A percentile compares a stretch with the other conserved stretches of the same genome.
These are phyloP conservation scores for Psilocybe cyanescens DNA, from an alignment of 768 basidiomycete genomes.

Conservation along the genomic window DNA sequence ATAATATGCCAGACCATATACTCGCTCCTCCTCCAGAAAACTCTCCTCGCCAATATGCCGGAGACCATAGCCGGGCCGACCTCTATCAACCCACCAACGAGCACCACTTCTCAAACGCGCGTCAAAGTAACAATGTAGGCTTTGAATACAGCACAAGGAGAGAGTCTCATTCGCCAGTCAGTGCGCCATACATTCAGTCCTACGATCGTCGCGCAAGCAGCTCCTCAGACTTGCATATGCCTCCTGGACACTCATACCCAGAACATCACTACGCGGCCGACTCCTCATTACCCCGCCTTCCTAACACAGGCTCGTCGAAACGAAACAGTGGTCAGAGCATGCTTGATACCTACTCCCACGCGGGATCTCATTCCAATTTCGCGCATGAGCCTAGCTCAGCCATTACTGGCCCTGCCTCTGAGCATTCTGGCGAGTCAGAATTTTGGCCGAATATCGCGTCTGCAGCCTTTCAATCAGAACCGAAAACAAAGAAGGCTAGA, in stretches of 20 bases:
- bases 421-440: slow-evolving; percentile 27
- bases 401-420: slow-evolving; percentile 21
- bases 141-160: background rate
- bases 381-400: slow-evolving; percentile 17
- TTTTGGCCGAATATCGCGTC: slow-evolving; percentile 18
- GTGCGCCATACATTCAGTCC: slow-evolving; percentile 5
- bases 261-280: background rate
- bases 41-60: slow-evolving; percentile 9
- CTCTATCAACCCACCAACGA: background rate
- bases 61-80: slow-evolving; percentile 4
- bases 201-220: slow-evolving; percentile 1
- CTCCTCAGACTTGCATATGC: slow-evolving; percentile 6
- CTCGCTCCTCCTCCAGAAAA: slow-evolving; percentile 2
- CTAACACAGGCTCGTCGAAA: slow-evolving; percentile 3
- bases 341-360: slow-evolving; percentile 6
- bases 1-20: background rate
- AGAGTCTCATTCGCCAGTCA: background rate
- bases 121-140: background rate
- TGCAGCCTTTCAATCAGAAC: slow-evolving; percentile 10
- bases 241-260: background rate
- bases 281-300: background rate
- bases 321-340: slow-evolving; percentile 2
- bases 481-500: slow-evolving; percentile 44
- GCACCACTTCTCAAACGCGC: slow-evolving; percentile 2
- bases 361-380: slow-evolving; percentile 1